Evolutionary conservation across 495 filamentous ascomycete genomes (phyloP).

Genomic region (Amorphotheca resinae): DNA sequence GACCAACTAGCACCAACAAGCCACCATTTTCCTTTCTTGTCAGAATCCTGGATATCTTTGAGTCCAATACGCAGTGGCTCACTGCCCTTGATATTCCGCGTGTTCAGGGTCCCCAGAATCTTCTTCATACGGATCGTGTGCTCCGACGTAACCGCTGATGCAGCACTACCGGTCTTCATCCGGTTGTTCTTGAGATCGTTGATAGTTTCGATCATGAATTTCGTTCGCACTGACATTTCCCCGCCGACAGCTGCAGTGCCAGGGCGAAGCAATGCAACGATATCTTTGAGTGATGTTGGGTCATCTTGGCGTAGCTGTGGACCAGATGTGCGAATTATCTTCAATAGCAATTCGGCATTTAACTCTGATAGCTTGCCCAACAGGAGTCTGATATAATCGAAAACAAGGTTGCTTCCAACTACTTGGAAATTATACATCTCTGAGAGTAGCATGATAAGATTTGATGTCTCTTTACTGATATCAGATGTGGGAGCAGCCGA

Average conservation of each 20-base stretch:
- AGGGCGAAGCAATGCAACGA: conserved; percentile 67
- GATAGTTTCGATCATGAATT: conserved; percentile 97
- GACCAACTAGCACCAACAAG: conserved; percentile 84
- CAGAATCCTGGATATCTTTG: conserved; percentile 64
- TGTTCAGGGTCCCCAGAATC: conserved; percentile 60
- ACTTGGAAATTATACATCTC: conserved; percentile 88
- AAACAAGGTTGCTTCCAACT: conserved; percentile 67
- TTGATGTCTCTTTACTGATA: conserved; percentile 53
- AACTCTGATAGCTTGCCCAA: conserved; percentile 63
- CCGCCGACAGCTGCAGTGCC: conserved; percentile 53
- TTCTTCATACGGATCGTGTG: conserved; percentile 80
- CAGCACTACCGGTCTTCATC: conserved; percentile 55
- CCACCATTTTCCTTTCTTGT: conserved; percentile 96
- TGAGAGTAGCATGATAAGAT: conserved; percentile 73
- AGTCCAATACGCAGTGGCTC: conserved; percentile 76
- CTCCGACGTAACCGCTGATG: conserved; percentile 53
- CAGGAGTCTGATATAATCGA: conserved; percentile 77
- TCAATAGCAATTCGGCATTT: conserved; percentile 85
- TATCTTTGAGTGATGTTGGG: conserved; percentile 80
- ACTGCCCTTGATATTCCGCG: conserved; percentile 50
- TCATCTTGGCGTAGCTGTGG: conserved; percentile 82
- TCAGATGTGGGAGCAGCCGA: conserved; percentile 23
- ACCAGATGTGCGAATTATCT: conserved; percentile 69
- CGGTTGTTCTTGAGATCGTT: conserved; percentile 90
- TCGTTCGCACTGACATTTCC: conserved; percentile 72